Percentiles rank a stretch among this genome's conserved stretches.
Conservation (phyloP, 768 basidiomycete species). For the Mycena albidolilacea region DNA sequence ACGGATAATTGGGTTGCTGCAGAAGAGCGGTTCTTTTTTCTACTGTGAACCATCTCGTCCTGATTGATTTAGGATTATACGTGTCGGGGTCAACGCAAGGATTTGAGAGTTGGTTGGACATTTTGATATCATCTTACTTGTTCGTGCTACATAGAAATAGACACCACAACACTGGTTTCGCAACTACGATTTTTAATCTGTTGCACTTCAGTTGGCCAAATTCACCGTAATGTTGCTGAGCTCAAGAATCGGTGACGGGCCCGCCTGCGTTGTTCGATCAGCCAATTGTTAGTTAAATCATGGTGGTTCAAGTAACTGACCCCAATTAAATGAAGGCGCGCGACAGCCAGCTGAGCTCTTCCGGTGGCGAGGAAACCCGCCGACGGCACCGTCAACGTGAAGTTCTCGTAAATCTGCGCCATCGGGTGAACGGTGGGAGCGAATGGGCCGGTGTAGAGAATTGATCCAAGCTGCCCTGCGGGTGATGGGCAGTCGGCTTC, state of each 20-base stretch:
- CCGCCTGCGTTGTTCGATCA: constrained; percentile 3
- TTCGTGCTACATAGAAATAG: background rate
- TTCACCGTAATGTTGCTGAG: constrained; percentile 28
- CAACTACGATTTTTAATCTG: background rate
- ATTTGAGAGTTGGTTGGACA: constrained; percentile 50
- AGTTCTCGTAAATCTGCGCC: constrained; percentile 32
- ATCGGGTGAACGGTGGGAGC: constrained; percentile 7
- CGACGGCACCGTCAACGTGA: constrained; percentile 27
- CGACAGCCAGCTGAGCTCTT: constrained; percentile 30
- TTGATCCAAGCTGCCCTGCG: constrained; percentile 10
- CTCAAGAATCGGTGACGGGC: constrained; percentile 23
- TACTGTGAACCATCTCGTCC: no score
- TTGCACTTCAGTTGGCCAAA: constrained; percentile 12
- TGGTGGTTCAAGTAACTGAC: background rate
- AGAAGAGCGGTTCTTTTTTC: constrained; percentile 62
- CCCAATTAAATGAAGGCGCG: constrained; percentile 30
- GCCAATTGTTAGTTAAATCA: no score
- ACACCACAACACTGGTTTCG: no score
- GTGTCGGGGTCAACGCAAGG: constrained; percentile 69
- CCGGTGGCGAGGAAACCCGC: constrained; percentile 9
- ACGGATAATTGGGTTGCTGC: constrained; percentile 71
- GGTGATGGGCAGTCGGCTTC: constrained; percentile 18
- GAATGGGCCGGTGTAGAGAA: constrained; percentile 26
- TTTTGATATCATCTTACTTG: no score
- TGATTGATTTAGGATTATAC: constrained; percentile 60